A percentile compares a stretch with the other conserved stretches of the same genome.
These are phyloP conservation scores for Sclerotinia trifoliorum DNA, from an alignment of 2,329 filamentous ascomycete genomes.

Conservation along the genomic window DNA sequence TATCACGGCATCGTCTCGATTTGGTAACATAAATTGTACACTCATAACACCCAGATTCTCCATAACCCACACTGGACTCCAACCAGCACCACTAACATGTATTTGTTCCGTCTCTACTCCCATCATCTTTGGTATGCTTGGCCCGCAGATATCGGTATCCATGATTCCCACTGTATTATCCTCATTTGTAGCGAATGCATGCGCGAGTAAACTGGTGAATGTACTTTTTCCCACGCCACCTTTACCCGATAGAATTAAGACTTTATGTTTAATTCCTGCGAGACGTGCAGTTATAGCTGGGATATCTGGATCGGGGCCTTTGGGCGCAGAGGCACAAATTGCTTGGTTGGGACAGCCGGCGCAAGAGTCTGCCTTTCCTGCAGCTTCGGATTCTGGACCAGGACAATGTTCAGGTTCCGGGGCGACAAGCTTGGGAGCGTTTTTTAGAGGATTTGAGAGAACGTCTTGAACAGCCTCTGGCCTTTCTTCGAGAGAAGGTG, in stretches of 20 bases:
- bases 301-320: constrained; percentile 93
- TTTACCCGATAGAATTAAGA: constrained; percentile 88
- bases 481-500: constrained; percentile 78
- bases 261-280: constrained; percentile 80
- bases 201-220: constrained; percentile 82
- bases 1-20: constrained; percentile 90
- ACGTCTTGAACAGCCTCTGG: constrained; percentile 66
- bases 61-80: constrained; percentile 92
- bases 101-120: constrained; percentile 92
- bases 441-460: constrained; percentile 72
- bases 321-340: constrained; percentile 91
- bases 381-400: constrained; percentile 75
- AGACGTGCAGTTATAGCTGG: constrained; percentile 83
- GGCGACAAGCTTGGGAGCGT: constrained; percentile 81
- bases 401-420: constrained; percentile 97
- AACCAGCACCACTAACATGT: constrained; percentile 82
- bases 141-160: constrained; percentile 97
- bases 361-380: constrained; percentile 76
- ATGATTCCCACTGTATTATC: constrained; percentile 84
- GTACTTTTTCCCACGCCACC: constrained; percentile 97
- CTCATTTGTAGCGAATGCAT: constrained; percentile 82
- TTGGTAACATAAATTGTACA: constrained; percentile 96
- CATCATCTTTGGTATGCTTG: constrained; percentile 98
- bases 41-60: constrained; percentile 97
- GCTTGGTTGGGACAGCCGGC: constrained; percentile 93